Base-by-base conservation (phyloP, 164 flowering plant species). In the Chloranthus sessilifolius region DNA sequence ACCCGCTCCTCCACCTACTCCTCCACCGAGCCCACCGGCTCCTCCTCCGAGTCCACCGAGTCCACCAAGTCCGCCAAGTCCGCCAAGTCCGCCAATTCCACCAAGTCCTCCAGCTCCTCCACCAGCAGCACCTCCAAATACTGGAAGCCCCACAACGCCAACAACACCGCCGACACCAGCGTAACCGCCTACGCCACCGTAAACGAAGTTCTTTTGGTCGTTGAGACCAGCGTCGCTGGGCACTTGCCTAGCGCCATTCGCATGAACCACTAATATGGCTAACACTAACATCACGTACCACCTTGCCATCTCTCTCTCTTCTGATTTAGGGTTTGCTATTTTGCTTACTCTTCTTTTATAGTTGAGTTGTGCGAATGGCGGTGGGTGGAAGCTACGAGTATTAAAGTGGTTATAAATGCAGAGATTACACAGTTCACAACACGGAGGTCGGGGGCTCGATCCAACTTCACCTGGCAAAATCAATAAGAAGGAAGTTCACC, bases 301-400 rank as follows among this genome's bases (percentile, higher is more conserved):
- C 58, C 25, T 53, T 23, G 38, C 58, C 58, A 53, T 41, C 47
- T 31, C 37, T 53, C 57, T 53, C 47, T 31, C 38, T n/a, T n/a
- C n/a, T n/a, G n/a, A n/a, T n/a, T n/a, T n/a, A n/a, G n/a, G n/a
- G n/a, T n/a, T n/a, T n/a, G n/a, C n/a, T n/a, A n/a, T n/a, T n/a
- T n/a, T n/a, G n/a, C n/a, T n/a, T n/a, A n/a, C n/a, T n/a, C n/a
- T n/a, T n/a, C n/a, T n/a, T n/a, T n/a, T n/a, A n/a, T n/a, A n/a
- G n/a, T n/a, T n/a, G n/a, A n/a, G n/a, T n/a, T n/a, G n/a, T n/a
- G n/a, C n/a, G n/a, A n/a, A n/a, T n/a, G n/a, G n/a, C n/a, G n/a
- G n/a, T n/a, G n/a, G n/a, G n/a, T n/a, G n/a, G n/a, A n/a, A n/a
- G n/a, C n/a, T n/a, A n/a, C n/a, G n/a, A n/a, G n/a, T n/a, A n/a